Evolutionary conservation across 768 basidiomycete species (phyloP), one percentile per base, ranked within the genome.

Genomic region (Auricularia heimuer): DNA sequence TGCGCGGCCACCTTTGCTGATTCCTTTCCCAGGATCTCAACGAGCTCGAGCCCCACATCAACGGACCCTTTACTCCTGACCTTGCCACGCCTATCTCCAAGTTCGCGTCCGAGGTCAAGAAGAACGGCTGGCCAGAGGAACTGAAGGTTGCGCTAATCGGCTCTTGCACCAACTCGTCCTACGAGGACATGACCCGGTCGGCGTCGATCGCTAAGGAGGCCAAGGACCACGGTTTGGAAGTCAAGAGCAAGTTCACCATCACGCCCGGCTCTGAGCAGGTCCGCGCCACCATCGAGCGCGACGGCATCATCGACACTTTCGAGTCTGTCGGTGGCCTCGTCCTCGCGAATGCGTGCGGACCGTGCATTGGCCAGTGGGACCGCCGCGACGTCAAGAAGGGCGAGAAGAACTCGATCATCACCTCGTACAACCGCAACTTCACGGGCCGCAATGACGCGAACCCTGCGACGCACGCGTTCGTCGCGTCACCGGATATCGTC

Each of bases 391-490:
- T 98, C 62, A 88, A 92, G 84, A 98, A 93, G 85, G 97, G 96
- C 73, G 92, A 91, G 71, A 80, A 84, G 71, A 99, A 98, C 85
- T 96, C 97, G 56, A 99, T 98, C 82, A 92, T 99, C 78, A 96
- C 96, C 63, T 98, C 95, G 21, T 99, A 99, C 85, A 99, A 99
- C 87, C 95, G 97, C 76, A 99, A 99, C 88, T 99, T 99, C 82
- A 98, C 97, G 70, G 97, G 96, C 65, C 94, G 97, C 74, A 99
- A 99, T 77, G 97, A 98, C 72, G 95, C 97, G 71, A 98, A 99
- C 85, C 94, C 96, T 24, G 94, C 94, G 67, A 99, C 97, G 37
- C 97, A 98, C 77, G 92, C 93, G 61, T 96, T 95, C 73, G 93
- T 96, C 72, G 88, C 93, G 47, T 94, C 93, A 39, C 93, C 92